Evolutionary conservation across 345 rosid genomes (phyloP).

Genomic region (Populus ilicifolia): DNA sequence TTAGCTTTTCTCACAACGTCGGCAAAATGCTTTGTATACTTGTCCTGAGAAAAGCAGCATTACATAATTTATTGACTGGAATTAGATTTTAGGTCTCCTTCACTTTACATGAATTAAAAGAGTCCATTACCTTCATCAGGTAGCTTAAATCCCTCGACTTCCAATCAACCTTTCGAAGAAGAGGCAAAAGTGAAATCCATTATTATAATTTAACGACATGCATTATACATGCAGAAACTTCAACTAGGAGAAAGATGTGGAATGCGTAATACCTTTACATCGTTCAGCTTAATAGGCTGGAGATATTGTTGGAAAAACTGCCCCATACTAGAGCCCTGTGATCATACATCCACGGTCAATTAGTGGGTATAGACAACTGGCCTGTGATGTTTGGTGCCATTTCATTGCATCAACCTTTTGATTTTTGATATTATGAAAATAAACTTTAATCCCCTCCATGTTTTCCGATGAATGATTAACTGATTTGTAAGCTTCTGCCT

Average conservation of each 20-base stretch:
- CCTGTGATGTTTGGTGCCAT: not conserved
- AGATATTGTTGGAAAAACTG: conserved; percentile 86
- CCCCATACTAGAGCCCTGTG: conserved; percentile 96
- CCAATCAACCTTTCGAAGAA: conserved; percentile 74
- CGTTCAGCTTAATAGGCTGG: conserved; percentile 87
- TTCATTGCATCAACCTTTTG: not conserved
- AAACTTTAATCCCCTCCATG: not conserved
- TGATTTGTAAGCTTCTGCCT: not conserved
- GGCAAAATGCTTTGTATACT: conserved; percentile 59
- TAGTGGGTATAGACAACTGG: not conserved
- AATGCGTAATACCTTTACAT: conserved; percentile 50
- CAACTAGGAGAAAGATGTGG: conserved; percentile 1
- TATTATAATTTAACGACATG: conserved; percentile 1
- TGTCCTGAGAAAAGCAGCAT: conserved; percentile 49
- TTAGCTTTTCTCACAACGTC: conserved; percentile 61
- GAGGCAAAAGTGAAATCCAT: conserved; percentile 10
- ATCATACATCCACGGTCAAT: not conserved
- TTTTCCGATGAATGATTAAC: not conserved
- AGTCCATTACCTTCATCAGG: conserved; percentile 62
- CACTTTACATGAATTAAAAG: conserved; percentile 3
- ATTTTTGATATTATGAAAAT: not conserved
- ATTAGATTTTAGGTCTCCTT: not conserved
- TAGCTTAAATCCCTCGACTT: conserved; percentile 80
- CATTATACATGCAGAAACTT: conserved; percentile 8
- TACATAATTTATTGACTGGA: conserved; percentile 11